These are phyloP conservation scores for Didymella sp. DNA, from an alignment of 2,329 filamentous ascomycete species.

Conservation along the genomic window DNA sequence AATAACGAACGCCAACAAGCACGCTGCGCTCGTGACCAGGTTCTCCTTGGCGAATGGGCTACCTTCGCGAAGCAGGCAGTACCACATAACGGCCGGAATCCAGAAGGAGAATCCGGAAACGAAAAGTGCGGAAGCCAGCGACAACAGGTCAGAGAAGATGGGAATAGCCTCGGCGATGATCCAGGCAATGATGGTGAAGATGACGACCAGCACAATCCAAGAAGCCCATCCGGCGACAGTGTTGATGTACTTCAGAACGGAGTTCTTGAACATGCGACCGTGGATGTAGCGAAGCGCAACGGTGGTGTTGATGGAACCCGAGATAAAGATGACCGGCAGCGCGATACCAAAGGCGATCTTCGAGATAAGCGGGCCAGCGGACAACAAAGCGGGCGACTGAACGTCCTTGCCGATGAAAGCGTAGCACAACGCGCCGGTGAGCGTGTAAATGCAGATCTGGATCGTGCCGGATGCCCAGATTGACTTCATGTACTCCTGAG, in stretches of 20 bases:
- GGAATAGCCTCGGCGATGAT: conserved; percentile 25
- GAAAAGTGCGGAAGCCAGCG: conserved; percentile 22
- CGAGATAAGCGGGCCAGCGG: conserved; percentile 17
- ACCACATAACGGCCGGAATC: conserved; percentile 25
- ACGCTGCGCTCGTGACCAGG: conserved; percentile 13
- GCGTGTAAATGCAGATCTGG: conserved; percentile 24
- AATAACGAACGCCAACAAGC: conserved; percentile 19
- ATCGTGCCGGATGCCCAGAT: conserved; percentile 23
- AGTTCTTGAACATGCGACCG: conserved; percentile 26
- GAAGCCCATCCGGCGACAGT: conserved; percentile 20
- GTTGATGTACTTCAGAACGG: conserved; percentile 22
- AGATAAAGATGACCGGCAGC: conserved; percentile 24
- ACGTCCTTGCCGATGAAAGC: conserved; percentile 22
- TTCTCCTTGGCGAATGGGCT: conserved; percentile 19
- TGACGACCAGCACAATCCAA: conserved; percentile 21
- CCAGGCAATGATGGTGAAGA: conserved; percentile 25
- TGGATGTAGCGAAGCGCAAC: conserved; percentile 25
- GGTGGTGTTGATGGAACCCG: conserved; percentile 24
- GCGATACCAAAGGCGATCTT: conserved; percentile 22
- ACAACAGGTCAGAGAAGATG: conserved; percentile 24
- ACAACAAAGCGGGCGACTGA: conserved; percentile 15
- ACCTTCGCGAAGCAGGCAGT: conserved; percentile 15
- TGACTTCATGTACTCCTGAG: conserved; percentile 22
- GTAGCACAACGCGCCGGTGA: conserved; percentile 24
- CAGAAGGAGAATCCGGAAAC: conserved; percentile 24